phyloP scores from a whole-genome alignment of 2,329 filamentous ascomycete species.

The Ophiostoma sp. region DNA sequence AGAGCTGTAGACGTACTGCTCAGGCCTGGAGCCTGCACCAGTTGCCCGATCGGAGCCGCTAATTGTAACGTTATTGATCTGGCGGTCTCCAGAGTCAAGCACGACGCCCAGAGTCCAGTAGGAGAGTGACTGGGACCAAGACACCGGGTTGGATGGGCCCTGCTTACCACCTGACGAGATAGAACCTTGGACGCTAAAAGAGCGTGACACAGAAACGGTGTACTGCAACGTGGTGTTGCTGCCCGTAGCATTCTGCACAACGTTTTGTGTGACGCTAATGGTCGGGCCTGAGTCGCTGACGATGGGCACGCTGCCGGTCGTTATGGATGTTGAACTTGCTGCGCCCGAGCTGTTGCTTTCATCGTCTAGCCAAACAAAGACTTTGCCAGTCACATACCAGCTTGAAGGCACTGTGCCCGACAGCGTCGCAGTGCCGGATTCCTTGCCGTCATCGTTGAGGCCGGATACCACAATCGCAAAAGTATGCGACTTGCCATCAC shows the following conservation, averaged over 20 bases:
- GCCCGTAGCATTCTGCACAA: slow-evolving; percentile 45
- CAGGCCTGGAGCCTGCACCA: slow-evolving; percentile 30
- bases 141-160: slow-evolving; percentile 28
- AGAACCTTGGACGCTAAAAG: slow-evolving; percentile 48
- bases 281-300: slow-evolving; percentile 33
- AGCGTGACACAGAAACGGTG: slow-evolving; percentile 50
- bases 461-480: slow-evolving; percentile 65
- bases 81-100: slow-evolving; percentile 35
- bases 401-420: slow-evolving; percentile 55
- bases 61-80: slow-evolving; percentile 38
- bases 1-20: slow-evolving; percentile 30
- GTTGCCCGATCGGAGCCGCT: slow-evolving; percentile 31
- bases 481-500: slow-evolving; percentile 57
- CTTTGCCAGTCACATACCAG: slow-evolving; percentile 73
- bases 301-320: slow-evolving; percentile 38
- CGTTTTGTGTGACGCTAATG: slow-evolving; percentile 41
- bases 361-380: slow-evolving; percentile 69
- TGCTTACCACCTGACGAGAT: slow-evolving; percentile 42
- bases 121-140: slow-evolving; percentile 55
- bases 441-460: slow-evolving; percentile 49
- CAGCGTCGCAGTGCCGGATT: slow-evolving; percentile 36
- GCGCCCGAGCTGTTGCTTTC: slow-evolving; percentile 30
- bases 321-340: slow-evolving; percentile 36
- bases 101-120: slow-evolving; percentile 50
- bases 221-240: slow-evolving; percentile 57